Evolutionary conservation across 441 rosid species (phyloP), one percentile per base, ranked within the genome.

Genomic region (Jatropha multifida): DNA sequence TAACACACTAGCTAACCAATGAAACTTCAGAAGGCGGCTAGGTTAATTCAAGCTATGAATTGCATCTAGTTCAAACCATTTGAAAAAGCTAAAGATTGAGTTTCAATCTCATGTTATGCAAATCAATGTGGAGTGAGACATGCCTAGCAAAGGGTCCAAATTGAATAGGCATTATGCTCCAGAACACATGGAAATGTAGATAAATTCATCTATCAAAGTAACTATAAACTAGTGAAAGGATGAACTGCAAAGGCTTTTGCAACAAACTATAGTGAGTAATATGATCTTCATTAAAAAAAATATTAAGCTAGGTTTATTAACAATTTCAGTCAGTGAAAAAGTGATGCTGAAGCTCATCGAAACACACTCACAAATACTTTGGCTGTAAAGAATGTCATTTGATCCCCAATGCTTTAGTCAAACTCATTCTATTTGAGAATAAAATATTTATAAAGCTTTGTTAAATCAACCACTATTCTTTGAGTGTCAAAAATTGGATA

Each of bases 261-360:
- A 56, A 69, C 46, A 18, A 69, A 32, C 54, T 69, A n/a, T 18
- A 52, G 37, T 9, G 32, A 7, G 42, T 49, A 27, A 17, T 2
- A 32, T 51, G 26, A 49, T 44, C n/a, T 44, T 44, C n/a, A 51
- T 9, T 15, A 18, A 52, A 15, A 69, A 69, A 10, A 7, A 52
- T 3, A 44, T 5, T 14, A 7, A 52, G 11, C 32, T 26, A 65
- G 26, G 71, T 20, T 41, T 38, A 40, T 40, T n/a, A 38, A 62
- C 49, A 49, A 73, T 4, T 41, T 6, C 42, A 60, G 38, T 46
- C 7, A n/a, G 7, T 0, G 9, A 18, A 52, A 17, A 18, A 11
- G 37, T 17, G 51, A 68, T 51, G 49, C 23, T 75, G 54, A 68
- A 68, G 52, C 40, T 60, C 44, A 20, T 68, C 32, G 18, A 48